phyloP scores from a whole-genome alignment of 2,329 filamentous ascomycete genomes.

The Pseudogymnoascus sp. region DNA sequence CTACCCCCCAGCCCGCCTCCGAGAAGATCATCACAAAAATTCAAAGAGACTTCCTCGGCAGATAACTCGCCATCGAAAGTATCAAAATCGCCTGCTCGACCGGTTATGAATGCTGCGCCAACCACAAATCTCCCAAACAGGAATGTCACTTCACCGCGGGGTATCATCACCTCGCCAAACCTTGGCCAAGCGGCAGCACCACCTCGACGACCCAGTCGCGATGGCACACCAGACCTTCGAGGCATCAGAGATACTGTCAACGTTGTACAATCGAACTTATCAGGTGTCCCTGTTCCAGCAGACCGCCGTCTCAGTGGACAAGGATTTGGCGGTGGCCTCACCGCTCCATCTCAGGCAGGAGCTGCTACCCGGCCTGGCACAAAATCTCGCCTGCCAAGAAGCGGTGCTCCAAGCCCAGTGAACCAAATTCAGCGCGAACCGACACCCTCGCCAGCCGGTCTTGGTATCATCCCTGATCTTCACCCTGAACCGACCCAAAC shows the following conservation, averaged over 20 bases:
- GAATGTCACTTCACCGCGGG: slow-evolving; percentile 24
- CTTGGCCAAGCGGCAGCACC: slow-evolving; percentile 22
- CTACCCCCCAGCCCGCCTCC: slow-evolving; percentile 52
- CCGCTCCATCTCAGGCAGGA: slow-evolving; percentile 20
- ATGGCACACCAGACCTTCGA: slow-evolving; percentile 56
- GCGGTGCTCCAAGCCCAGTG: slow-evolving; percentile 26
- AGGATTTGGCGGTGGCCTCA: slow-evolving; percentile 14
- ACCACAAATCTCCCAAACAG: slow-evolving; percentile 15
- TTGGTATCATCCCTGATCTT: slow-evolving; percentile 25
- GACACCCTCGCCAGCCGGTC: slow-evolving; percentile 20
- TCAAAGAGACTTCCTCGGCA: slow-evolving; percentile 31
- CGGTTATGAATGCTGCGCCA: slow-evolving; percentile 18
- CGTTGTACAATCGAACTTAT: slow-evolving; percentile 34
- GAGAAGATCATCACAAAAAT: slow-evolving; percentile 52
- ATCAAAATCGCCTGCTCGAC: slow-evolving; percentile 26
- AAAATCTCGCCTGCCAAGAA: slow-evolving; percentile 27
- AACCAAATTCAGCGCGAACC: slow-evolving; percentile 24
- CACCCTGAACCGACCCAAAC: slow-evolving; percentile 14
- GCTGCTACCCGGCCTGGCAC: slow-evolving; percentile 28
- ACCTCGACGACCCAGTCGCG: slow-evolving; percentile 57
- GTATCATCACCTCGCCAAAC: slow-evolving; percentile 24
- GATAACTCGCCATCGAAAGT: slow-evolving; percentile 33
- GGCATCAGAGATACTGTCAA: slow-evolving; percentile 13
- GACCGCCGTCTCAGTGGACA: slow-evolving; percentile 17
- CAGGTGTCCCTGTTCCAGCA: slow-evolving; percentile 38